Evolutionary conservation across 1,284 basidiomycete species (phyloP).

Genomic region (Mycocalia duriaeana): DNA sequence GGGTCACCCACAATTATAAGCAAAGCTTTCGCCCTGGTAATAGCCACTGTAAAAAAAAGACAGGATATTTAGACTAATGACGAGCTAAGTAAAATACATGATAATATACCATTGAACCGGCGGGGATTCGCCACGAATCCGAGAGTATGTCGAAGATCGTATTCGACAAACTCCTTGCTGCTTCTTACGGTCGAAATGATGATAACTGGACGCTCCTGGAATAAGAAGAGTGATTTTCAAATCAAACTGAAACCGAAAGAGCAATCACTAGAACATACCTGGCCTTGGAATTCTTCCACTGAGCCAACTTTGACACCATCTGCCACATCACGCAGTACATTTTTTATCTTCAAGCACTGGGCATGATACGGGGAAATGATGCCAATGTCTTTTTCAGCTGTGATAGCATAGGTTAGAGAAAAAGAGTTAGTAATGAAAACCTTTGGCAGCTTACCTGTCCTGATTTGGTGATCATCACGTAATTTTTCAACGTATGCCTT

Average conservation of each 20-base stretch:
- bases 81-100: neutral
- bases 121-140: conserved; percentile 61
- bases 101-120: conserved; percentile 55
- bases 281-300: conserved; percentile 66
- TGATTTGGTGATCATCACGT: conserved; percentile 25
- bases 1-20: conserved; percentile 54
- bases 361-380: conserved; percentile 61
- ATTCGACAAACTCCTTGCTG: conserved; percentile 48
- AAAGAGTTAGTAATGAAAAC: neutral
- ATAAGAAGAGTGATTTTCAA: neutral
- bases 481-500: conserved; percentile 35
- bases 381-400: conserved; percentile 48
- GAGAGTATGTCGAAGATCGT: conserved; percentile 52
- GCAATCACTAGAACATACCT: conserved; percentile 34
- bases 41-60: conserved; percentile 38
- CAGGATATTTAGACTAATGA: neutral
- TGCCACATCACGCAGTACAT: conserved; percentile 21
- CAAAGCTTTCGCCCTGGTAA: conserved; percentile 53
- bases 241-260: neutral
- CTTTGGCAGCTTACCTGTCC: conserved; percentile 34
- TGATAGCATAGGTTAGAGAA: neutral
- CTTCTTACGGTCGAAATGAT: conserved; percentile 66
- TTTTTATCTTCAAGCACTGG: conserved; percentile 47
- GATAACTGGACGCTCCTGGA: conserved; percentile 58
- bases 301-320: conserved; percentile 52